Base-by-base conservation (phyloP, 345 rosid species). In the Melastoma malabathricum region DNA sequence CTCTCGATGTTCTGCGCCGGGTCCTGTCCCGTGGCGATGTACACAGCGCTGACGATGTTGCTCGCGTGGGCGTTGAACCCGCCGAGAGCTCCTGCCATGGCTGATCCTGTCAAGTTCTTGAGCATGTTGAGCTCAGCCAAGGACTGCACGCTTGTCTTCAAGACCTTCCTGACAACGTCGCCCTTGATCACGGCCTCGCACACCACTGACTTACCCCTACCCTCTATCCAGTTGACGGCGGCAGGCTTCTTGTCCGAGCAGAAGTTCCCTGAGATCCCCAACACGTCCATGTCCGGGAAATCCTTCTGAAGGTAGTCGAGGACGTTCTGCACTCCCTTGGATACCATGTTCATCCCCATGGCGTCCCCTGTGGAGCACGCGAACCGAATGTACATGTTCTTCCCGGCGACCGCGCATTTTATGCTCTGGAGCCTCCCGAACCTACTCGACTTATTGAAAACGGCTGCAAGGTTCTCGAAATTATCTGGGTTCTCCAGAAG, bases 391-490 rank as follows among this genome's bases (percentile, higher is more conserved):
- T 68, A 72, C 12, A 68, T 65, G 51, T 65, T 72, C 54, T 59
- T 72, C 27, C 77, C 77, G 0, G 71, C 66, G 5, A 72, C 46
- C 6, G 77, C 45, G 15, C 73, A 56, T 16, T 59, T 56, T 14
- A 68, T 47, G 51, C 46, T 53, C 46, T 72, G 73, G 15, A 72
- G 68, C 55, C 61, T 59, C 3, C 38, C 74, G 6, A 72, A 68
- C 44, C 71, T 57, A 58, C 77, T 72, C 8, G 41, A 84, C 89
- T 77, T 82, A 72, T 86, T 86, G 52, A 86, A 86, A 49, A 76
- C 80, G 2, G 74, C 59, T 3, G 92, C 59, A 47, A 86, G 48
- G 15, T 83, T 76, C 18, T 83, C 92, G 13, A 71, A 83, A 46
- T 78, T 78, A 15, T 57, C 68, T 0, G 86, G 81, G 66, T 65